Evolutionary conservation across 495 filamentous ascomycete genomes (phyloP).

Genomic region (Trichoderma gamsii): DNA sequence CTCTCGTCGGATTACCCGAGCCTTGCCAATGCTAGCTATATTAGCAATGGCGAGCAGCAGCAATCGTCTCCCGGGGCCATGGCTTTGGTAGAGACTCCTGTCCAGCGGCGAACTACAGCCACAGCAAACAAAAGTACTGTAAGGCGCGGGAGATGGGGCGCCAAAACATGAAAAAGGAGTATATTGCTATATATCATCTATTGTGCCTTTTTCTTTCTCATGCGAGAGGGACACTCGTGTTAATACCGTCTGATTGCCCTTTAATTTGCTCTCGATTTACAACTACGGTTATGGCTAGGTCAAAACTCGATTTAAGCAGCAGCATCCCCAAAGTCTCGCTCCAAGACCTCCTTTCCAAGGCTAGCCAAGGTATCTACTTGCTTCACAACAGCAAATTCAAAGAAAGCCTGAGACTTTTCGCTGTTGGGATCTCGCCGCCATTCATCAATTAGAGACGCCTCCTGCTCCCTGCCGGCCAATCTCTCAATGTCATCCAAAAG

Average conservation of each 20-base stretch:
- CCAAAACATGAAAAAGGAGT: background rate
- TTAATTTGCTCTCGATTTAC: no score
- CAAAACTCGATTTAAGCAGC: background rate
- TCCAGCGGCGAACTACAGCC: background rate
- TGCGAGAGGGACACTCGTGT: no score
- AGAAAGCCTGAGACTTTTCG: constrained; percentile 29
- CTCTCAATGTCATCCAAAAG: constrained; percentile 35
- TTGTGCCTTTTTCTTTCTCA: background rate
- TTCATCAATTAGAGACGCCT: constrained; percentile 29
- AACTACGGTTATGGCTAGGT: no score
- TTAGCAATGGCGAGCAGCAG: background rate
- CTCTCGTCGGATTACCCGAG: constrained; percentile 14
- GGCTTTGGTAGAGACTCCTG: background rate
- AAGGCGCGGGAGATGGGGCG: background rate
- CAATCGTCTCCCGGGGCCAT: background rate
- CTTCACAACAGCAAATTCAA: constrained; percentile 31
- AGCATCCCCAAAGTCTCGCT: constrained; percentile 22
- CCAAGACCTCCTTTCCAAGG: constrained; percentile 32
- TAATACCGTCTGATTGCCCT: no score
- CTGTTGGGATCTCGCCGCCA: constrained; percentile 34
- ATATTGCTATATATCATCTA: background rate
- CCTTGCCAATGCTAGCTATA: background rate
- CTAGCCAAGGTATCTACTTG: constrained; percentile 31
- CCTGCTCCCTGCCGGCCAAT: constrained; percentile 31
- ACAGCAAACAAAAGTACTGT: background rate